Evolutionary conservation across 129 eudicot genomes (phyloP), one percentile per base, ranked within the genome.

Genomic region (Sambucus nigra): DNA sequence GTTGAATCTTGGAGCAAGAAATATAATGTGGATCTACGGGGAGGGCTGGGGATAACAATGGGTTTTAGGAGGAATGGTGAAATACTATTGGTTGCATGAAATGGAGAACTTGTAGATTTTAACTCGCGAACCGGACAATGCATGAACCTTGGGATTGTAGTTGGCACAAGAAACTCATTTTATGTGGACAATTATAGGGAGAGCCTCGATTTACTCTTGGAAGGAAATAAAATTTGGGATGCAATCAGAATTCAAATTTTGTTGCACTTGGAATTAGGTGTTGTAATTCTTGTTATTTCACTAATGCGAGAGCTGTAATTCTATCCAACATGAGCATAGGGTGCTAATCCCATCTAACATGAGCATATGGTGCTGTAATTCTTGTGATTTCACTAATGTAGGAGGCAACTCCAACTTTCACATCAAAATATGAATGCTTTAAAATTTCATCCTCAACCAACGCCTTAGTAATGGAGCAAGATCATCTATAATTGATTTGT

Each of bases 311-410:
- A n/a, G n/a, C n/a, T n/a, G n/a, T n/a, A n/a, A n/a, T n/a, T n/a
- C n/a, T n/a, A n/a, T n/a, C n/a, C n/a, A n/a, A n/a, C n/a, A n/a
- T n/a, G n/a, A n/a, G n/a, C n/a, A n/a, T n/a, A n/a, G n/a, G n/a
- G n/a, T n/a, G n/a, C n/a, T n/a, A n/a, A n/a, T n/a, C n/a, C n/a
- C n/a, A n/a, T n/a, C n/a, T n/a, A n/a, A n/a, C n/a, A n/a, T n/a
- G 96, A 48, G 99, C 91, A 40, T 92, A 94, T 33, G 99, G 99
- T 9, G 99, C 99, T 6, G 99, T 92, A 42, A 92, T 92, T 65
- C 99, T 77, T 2, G 87, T 86, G 23, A 92, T 92, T 71, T 92
- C 96, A 60, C 94, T 86, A 50, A 92, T 86, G 84, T 96, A 92
- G 9, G 94, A 64, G 22, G 99, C 96, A 47, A 86, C 87, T 6